Conservation (phyloP, 306 rosid species). For the Trifolium dubium region DNA sequence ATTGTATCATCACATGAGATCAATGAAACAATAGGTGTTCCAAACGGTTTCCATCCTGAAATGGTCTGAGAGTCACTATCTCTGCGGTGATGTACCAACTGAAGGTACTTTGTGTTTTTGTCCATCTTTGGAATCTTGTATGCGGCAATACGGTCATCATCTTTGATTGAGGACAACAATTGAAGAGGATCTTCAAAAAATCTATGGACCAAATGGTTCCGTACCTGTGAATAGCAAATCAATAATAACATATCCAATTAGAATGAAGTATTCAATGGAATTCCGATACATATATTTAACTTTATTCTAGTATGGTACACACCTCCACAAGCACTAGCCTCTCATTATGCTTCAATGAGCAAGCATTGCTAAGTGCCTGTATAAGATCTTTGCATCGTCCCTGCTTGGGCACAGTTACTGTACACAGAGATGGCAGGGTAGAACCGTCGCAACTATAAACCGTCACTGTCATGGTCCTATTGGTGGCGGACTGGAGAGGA, state of each 20-base stretch:
- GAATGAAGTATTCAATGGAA: constrained; percentile 28
- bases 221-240: constrained; percentile 59
- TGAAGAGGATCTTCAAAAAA: constrained; percentile 83
- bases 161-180: constrained; percentile 77
- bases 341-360: constrained; percentile 83
- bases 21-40: constrained; percentile 76
- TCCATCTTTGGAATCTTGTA: constrained; percentile 75
- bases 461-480: constrained; percentile 76
- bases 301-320: constrained; percentile 35
- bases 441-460: constrained; percentile 83
- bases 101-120: constrained; percentile 79
- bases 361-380: constrained; percentile 85
- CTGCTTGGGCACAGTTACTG: constrained; percentile 92
- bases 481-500: constrained; percentile 86
- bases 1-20: constrained; percentile 72
- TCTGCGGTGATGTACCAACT: constrained; percentile 79
- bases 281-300: constrained; percentile 28
- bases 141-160: constrained; percentile 86
- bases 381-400: constrained; percentile 95
- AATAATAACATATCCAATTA: constrained; percentile 26
- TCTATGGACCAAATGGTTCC: constrained; percentile 78
- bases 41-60: constrained; percentile 88
- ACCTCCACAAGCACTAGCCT: constrained; percentile 90
- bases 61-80: constrained; percentile 62
- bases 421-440: constrained; percentile 69